Evolutionary conservation across 805 yeast species (phyloP), one percentile per base, ranked within the genome.

Genomic region (Saccharomycopsis sp.): DNA sequence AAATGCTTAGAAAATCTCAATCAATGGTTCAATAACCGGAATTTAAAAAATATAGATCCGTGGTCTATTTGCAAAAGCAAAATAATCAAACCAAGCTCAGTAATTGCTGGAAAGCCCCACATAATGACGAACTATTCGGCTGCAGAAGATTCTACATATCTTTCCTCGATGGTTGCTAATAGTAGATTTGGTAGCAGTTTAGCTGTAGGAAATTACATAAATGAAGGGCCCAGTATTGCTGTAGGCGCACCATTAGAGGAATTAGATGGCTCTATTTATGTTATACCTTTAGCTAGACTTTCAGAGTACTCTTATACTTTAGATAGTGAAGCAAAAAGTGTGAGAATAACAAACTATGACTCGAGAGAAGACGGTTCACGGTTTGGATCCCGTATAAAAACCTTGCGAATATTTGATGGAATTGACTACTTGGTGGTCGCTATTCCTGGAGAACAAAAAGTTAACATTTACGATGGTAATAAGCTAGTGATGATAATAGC

Each of bases 201-300:
- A 2, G 69, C 73, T 1, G 54, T 74, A 2, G 83, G 84, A 0
- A 67, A 72, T n/a, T 78, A 76, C 58, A 63, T 74, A 7, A 68
- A 70, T 3, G 67, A 69, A 14, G 68, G 70, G 25, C 70, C 72
- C 0, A 74, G 79, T 12, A 52, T 82, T 3, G 86, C 84, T 0
- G 72, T 83, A 1, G 76, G 84, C 1, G 76, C 86, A 1, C 81
- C 80, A 1, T 72, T 67, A 58, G 84, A 81, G 57, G 77, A 75
- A 9, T 44, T 52, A 0, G 51, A 56, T 17, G 84, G 84, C 0
- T 69, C 81, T 0, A 73, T 78, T 0, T 80, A 79, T 62, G 63
- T 80, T 3, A 62, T 80, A 1, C 78, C 82, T 5, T 12, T 29
- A 29, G 38, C 9, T 15, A 54, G 25, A 20, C 14, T 29, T 3